Percentiles rank a stretch among this genome's conserved stretches.
Conservation (phyloP, 2,329 filamentous ascomycete species). For the Rhynchosporium secalis region DNA sequence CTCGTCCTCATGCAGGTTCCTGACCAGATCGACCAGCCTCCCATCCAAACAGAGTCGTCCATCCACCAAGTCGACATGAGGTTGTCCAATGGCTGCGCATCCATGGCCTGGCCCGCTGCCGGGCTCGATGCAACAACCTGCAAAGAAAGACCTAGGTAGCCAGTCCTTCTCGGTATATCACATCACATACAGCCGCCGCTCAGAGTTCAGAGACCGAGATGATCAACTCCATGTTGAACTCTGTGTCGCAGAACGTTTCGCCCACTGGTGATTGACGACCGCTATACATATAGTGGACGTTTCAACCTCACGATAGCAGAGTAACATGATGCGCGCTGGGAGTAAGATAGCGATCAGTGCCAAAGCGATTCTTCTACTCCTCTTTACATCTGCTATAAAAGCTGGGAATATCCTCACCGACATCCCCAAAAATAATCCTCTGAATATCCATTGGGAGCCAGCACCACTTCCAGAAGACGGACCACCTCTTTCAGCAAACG, state of each 20-base stretch:
- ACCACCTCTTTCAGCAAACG: constrained; percentile 57
- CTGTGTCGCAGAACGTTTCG: constrained; percentile 38
- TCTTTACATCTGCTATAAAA: constrained; percentile 25
- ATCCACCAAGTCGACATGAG: not conserved
- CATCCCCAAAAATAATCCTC: constrained; percentile 27
- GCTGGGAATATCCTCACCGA: constrained; percentile 28
- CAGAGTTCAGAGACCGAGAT: constrained; percentile 19
- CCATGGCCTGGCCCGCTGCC: constrained; percentile 19
- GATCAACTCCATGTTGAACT: constrained; percentile 30
- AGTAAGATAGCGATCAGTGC: constrained; percentile 30
- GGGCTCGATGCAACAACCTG: constrained; percentile 17
- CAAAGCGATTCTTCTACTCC: constrained; percentile 22
- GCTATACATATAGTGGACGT: constrained; percentile 21
- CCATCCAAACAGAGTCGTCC: constrained; percentile 16
- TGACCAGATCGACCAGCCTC: constrained; percentile 21
- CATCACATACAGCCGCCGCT: constrained; percentile 31
- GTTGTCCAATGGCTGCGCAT: constrained; percentile 18
- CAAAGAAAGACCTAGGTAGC: no score
- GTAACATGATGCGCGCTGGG: constrained; percentile 30
- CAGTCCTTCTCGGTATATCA: constrained; percentile 25
- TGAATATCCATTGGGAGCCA: constrained; percentile 52
- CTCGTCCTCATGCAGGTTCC: constrained; percentile 32
- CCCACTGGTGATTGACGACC: constrained; percentile 24
- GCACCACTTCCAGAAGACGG: constrained; percentile 61
- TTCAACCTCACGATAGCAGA: constrained; percentile 22